These are phyloP conservation scores for Tagetes patula DNA, from an alignment of 129 eudicot species.

Conservation along the genomic window DNA sequence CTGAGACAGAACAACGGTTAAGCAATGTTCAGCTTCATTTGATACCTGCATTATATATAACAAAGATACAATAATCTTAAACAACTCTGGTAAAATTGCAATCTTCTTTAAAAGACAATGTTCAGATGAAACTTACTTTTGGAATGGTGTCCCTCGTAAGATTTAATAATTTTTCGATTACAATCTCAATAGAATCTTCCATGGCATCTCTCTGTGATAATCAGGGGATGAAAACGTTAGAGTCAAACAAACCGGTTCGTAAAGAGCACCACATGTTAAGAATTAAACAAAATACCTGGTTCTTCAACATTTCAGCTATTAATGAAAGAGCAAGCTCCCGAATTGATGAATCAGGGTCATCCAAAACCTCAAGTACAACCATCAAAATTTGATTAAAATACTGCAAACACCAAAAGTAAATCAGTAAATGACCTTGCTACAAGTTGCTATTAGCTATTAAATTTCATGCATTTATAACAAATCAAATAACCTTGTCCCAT, in stretches of 20 bases:
- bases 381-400: conserved; percentile 95
- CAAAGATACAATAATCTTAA: not conserved
- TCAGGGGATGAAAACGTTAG: conserved; percentile 14
- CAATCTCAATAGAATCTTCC: conserved; percentile 95
- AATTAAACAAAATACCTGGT: conserved; percentile 54
- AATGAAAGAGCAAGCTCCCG: conserved; percentile 73
- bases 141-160: conserved; percentile 66
- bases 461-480: conserved; percentile 16
- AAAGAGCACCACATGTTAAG: conserved; percentile 4
- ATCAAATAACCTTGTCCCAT: conserved; percentile 68
- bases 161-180: conserved; percentile 81
- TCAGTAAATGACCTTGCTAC: not conserved
- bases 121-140: conserved; percentile 47
- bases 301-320: conserved; percentile 84
- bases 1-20: conserved; percentile 70
- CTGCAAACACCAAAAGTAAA: conserved; percentile 46
- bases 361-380: conserved; percentile 79
- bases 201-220: conserved; percentile 69
- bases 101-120: no score
- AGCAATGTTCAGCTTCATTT: conserved; percentile 86
- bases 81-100: no score
- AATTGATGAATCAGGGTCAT: conserved; percentile 73
- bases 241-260: conserved; percentile 15
- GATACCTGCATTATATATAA: conserved; percentile 54
- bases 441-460: conserved; percentile 1